Evolutionary conservation across 2,329 filamentous ascomycete species (phyloP).

Genomic region (Aspergillus clavatus): DNA sequence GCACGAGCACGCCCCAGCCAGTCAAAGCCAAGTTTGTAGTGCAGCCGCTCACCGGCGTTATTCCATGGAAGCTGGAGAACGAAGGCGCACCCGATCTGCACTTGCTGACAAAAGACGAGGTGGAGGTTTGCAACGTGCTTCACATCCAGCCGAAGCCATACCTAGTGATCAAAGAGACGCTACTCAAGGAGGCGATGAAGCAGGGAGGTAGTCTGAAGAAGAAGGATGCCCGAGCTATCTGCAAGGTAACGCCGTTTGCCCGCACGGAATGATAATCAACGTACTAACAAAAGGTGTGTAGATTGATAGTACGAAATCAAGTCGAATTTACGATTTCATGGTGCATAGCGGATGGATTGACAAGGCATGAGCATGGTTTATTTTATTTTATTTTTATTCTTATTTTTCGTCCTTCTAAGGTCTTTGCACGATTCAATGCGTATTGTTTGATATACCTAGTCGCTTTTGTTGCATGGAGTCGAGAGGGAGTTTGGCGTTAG

Average conservation of each 20-base stretch:
- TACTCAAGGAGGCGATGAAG: slow-evolving; percentile 87
- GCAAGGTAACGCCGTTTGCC: too few relatives aligned
- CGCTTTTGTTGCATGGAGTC: not conserved
- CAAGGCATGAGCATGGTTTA: slow-evolving; percentile 67
- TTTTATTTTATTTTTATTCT: too few relatives aligned
- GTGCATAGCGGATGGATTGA: slow-evolving; percentile 88
- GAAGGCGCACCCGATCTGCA: slow-evolving; percentile 76
- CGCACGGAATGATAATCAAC: not conserved
- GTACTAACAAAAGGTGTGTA: slow-evolving; percentile 26
- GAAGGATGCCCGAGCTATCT: slow-evolving; percentile 86
- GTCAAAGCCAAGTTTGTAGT: slow-evolving; percentile 51
- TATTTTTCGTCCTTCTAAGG: too few relatives aligned
- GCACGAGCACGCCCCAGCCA: slow-evolving; percentile 35
- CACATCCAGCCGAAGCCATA: slow-evolving; percentile 92
- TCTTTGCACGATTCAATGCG: slow-evolving; percentile 1
- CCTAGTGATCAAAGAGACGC: slow-evolving; percentile 84
- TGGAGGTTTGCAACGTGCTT: slow-evolving; percentile 77
- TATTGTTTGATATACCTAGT: slow-evolving; percentile 15
- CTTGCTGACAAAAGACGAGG: slow-evolving; percentile 76
- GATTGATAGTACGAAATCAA: slow-evolving; percentile 79
- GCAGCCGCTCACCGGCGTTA: slow-evolving; percentile 44
- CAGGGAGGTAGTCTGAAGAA: slow-evolving; percentile 85
- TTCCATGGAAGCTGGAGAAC: slow-evolving; percentile 60
- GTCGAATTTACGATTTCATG: slow-evolving; percentile 89
- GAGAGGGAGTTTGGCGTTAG: not conserved